phyloP scores from a whole-genome alignment of 805 yeast genomes.

The Huiozyma naganishii region DNA sequence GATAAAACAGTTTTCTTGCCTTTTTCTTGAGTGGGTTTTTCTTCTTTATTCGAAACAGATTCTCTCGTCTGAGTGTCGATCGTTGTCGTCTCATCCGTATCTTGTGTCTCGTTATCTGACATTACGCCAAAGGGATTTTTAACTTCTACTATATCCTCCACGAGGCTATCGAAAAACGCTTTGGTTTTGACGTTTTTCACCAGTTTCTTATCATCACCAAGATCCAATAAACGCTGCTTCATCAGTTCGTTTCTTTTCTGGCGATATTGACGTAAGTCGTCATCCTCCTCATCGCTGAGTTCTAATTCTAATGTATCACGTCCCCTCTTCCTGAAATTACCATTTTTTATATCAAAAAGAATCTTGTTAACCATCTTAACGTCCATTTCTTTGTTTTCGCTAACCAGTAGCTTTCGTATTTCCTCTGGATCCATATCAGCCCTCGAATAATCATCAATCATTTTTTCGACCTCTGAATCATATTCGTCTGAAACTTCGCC shows the following conservation, averaged over 20 bases:
- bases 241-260: slow-evolving; percentile 39
- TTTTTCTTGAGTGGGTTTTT: slow-evolving; percentile 19
- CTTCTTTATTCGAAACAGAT: slow-evolving; percentile 9
- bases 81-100: slow-evolving; percentile 2
- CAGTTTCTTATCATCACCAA: slow-evolving; percentile 32
- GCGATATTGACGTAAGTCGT: slow-evolving; percentile 29
- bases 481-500: slow-evolving; percentile 41
- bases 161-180: slow-evolving; percentile 58
- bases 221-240: slow-evolving; percentile 36
- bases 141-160: slow-evolving; percentile 34
- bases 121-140: slow-evolving; percentile 26
- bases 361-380: slow-evolving; percentile 53
- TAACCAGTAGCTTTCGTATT: slow-evolving; percentile 45
- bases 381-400: slow-evolving; percentile 53
- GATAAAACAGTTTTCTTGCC: slow-evolving; percentile 33
- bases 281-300: slow-evolving; percentile 62
- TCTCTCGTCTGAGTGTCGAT: neutral
- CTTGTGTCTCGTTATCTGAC: slow-evolving; percentile 11
- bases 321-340: slow-evolving; percentile 52
- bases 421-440: slow-evolving; percentile 47
- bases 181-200: slow-evolving; percentile 45
- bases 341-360: slow-evolving; percentile 61
- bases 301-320: slow-evolving; percentile 48
- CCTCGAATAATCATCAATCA: slow-evolving; percentile 63
- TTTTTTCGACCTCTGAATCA: slow-evolving; percentile 64